Percentiles rank a stretch among this genome's conserved stretches.
phyloP scores from a whole-genome alignment of 176 grass and related monocot species.

The Musa acuminata region DNA sequence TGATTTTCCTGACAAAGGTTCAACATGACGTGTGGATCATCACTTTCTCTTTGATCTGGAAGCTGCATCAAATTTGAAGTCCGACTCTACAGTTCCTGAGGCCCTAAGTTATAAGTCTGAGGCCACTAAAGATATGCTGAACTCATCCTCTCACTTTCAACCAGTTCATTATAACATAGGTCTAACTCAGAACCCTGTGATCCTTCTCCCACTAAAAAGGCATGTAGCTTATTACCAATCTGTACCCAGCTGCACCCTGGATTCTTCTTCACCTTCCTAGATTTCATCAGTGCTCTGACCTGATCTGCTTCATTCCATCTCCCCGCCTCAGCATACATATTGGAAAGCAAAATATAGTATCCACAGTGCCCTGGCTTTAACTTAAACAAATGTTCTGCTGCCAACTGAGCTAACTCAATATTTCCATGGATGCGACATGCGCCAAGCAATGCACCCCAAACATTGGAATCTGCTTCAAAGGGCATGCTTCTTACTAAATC shows the following conservation, averaged over 20 bases:
- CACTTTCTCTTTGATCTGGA: too few relatives aligned
- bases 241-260: slow-evolving; percentile 84
- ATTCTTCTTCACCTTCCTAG: slow-evolving; percentile 62
- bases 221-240: slow-evolving; percentile 34
- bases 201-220: slow-evolving; percentile 38
- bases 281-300: slow-evolving; percentile 70
- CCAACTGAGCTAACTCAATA: slow-evolving; percentile 52
- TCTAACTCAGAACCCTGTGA: background rate
- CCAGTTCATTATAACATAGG: background rate
- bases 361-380: slow-evolving; percentile 65
- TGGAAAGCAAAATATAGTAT: slow-evolving; percentile 70
- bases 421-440: slow-evolving; percentile 76
- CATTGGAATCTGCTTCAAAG: slow-evolving; percentile 63
- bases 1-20: too few relatives aligned
- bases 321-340: slow-evolving; percentile 75
- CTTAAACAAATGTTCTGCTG: slow-evolving; percentile 75
- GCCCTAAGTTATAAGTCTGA: too few relatives aligned
- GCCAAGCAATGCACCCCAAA: slow-evolving; percentile 81
- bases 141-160: background rate
- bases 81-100: too few relatives aligned
- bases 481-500: slow-evolving; percentile 72
- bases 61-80: too few relatives aligned
- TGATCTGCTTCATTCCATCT: slow-evolving; percentile 62
- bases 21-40: too few relatives aligned
- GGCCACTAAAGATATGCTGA: background rate